Base-by-base conservation (phyloP, 192 early-diverging fungal genomes). In the Coemansia sp. region DNA sequence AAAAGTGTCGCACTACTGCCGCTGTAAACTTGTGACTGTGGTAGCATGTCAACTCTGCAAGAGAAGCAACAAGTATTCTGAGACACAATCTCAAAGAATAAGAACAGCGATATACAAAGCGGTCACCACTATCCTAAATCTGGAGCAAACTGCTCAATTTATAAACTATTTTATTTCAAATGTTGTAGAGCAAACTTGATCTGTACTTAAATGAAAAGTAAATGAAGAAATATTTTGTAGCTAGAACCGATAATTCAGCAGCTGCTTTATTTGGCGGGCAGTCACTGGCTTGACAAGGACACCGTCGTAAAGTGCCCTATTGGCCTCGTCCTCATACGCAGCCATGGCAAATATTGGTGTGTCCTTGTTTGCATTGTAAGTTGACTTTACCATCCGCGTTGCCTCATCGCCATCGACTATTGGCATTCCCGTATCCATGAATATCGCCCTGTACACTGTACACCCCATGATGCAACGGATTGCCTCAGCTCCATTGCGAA, bases 391-490 rank as follows among this genome's bases (percentile, higher is more conserved):
- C 94, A 98, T 96, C 27, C 93, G 86, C 0, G 94, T 86, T 2
- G 94, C 94, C 28, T 87, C 88, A 53, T 95, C 92, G 30, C 93
- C 95, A 73, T 93, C 92, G 58, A 98, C 94, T 34, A 94, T 90
- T n/a, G 94, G 94, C 91, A 96, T 95, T 9, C 89, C 84, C 16
- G 91, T 88, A 60, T 93, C 92, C 91, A 95, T 93, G 64, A 98
- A 96, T 54, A 98, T 95, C 30, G 94, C 81, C 62, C 96, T 93
- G 79, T 93, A 98, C 63, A 87, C 89, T 25, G 94, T 87, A 56
- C 89, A 86, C 0, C 93, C 94, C 85, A 95, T 90, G 0, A 91
- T 92, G 56, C 88, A 91, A 50, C 91, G 88, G 61, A 96, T 85
- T 0, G 94, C 95, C 68, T 96, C 92, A 5, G 89, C 94, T 24